These are phyloP conservation scores for Rutstroemia sydowiana DNA, from an alignment of 2,329 filamentous ascomycete species.

Conservation along the genomic window DNA sequence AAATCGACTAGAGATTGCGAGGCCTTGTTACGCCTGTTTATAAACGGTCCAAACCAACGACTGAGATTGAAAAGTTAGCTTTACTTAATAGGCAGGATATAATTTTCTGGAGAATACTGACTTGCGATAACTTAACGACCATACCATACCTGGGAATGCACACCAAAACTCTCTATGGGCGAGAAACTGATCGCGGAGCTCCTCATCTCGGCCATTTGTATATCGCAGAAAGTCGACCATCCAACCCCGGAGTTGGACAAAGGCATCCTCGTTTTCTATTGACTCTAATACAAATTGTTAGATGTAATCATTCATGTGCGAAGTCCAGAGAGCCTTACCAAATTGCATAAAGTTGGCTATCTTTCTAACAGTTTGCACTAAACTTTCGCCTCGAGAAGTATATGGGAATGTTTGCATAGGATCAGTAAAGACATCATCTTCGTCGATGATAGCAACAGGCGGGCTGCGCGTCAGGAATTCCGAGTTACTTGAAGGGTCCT, in stretches of 20 bases:
- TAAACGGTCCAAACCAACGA: constrained; percentile 28
- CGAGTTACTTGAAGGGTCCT: constrained; percentile 22
- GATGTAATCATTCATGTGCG: background rate
- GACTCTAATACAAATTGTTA: constrained; percentile 34
- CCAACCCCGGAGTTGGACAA: constrained; percentile 43
- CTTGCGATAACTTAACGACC: constrained; percentile 35
- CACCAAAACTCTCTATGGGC: constrained; percentile 45
- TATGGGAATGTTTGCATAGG: constrained; percentile 42
- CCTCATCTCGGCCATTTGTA: constrained; percentile 29
- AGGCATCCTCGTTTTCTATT: constrained; percentile 37
- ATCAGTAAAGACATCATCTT: constrained; percentile 30
- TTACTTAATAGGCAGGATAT: background rate
- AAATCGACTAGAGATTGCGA: constrained; percentile 24
- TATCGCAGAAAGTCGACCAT: constrained; percentile 41
- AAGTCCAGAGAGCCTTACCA: constrained; percentile 32
- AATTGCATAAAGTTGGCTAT: constrained; percentile 30
- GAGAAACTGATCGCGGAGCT: constrained; percentile 37
- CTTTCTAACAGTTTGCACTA: constrained; percentile 18
- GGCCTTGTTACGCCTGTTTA: constrained; percentile 18
- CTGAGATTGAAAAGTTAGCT: constrained; percentile 20
- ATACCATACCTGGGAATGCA: constrained; percentile 44
- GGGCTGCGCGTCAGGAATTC: constrained; percentile 21
- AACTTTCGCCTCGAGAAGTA: constrained; percentile 15
- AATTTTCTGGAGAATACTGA: constrained; percentile 27
- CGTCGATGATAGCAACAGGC: constrained; percentile 26